These are phyloP conservation scores for Geotrichum fermentans DNA, from an alignment of 1,139 yeast species.

Conservation along the genomic window DNA sequence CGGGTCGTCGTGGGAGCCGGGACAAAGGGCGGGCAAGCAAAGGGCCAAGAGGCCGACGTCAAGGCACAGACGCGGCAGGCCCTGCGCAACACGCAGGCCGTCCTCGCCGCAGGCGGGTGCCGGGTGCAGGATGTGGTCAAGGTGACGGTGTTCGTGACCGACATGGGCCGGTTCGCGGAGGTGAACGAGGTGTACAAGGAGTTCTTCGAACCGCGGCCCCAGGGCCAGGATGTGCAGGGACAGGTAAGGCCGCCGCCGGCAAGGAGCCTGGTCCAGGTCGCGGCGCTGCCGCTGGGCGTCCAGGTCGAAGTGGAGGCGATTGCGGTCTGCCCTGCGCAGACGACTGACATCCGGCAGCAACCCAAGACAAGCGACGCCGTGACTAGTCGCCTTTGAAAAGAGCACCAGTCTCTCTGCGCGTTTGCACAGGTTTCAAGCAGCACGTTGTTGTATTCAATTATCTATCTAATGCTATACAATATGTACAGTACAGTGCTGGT, in stretches of 20 bases:
- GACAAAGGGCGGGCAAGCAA: too few relatives aligned
- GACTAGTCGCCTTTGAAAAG: too few relatives aligned
- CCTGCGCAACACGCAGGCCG: constrained; percentile 66
- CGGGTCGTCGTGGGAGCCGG: constrained; percentile 47
- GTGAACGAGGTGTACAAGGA: constrained; percentile 80
- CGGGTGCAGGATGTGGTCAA: constrained; percentile 76
- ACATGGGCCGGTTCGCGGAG: constrained; percentile 73
- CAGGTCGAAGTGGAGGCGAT: constrained; percentile 66
- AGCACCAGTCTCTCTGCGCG: too few relatives aligned
- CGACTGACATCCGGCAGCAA: too few relatives aligned
- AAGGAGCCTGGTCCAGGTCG: constrained; percentile 91
- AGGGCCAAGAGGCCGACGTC: constrained; percentile 42
- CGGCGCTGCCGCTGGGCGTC: constrained; percentile 76
- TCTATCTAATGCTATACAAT: too few relatives aligned
- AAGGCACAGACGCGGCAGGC: constrained; percentile 81
- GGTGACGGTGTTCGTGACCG: constrained; percentile 81
- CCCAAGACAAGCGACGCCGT: too few relatives aligned
- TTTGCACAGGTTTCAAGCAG: too few relatives aligned
- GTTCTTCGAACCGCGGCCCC: constrained; percentile 71
- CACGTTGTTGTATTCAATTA: too few relatives aligned
- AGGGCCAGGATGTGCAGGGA: too few relatives aligned
- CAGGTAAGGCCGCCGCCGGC: constrained; percentile 59
- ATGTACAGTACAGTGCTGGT: too few relatives aligned
- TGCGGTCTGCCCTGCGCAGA: constrained; percentile 49
- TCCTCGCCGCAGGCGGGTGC: constrained; percentile 78